A percentile compares a stretch with the other conserved stretches of the same genome.
These are phyloP conservation scores for Stropharia rugosoannulata DNA, from an alignment of 768 basidiomycete species.

Conservation along the genomic window DNA sequence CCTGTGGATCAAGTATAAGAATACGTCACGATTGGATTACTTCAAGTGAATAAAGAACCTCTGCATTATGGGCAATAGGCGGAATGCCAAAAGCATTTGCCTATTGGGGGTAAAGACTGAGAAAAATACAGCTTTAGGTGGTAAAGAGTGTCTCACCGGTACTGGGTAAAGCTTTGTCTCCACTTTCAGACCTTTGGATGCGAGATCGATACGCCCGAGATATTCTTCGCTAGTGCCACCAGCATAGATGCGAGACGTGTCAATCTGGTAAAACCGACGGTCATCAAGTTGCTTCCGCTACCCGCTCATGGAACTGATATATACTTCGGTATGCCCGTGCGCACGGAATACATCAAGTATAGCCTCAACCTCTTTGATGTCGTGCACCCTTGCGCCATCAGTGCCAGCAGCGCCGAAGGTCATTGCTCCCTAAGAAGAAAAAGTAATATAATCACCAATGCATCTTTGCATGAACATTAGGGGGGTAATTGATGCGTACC, in stretches of 20 bases:
- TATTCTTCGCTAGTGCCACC: constrained; percentile 55
- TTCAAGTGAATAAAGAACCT: constrained; percentile 16
- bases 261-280: constrained; percentile 35
- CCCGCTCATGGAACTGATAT: neutral
- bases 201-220: constrained; percentile 52
- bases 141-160: constrained; percentile 15
- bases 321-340: constrained; percentile 54
- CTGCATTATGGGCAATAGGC: constrained; percentile 28
- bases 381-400: constrained; percentile 48
- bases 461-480: neutral
- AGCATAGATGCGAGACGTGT: constrained; percentile 50
- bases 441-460: neutral
- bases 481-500: constrained; percentile 26
- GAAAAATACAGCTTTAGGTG: neutral
- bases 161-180: constrained; percentile 60
- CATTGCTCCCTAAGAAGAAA: constrained; percentile 44
- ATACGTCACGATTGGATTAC: constrained; percentile 26
- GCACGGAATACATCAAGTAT: constrained; percentile 53
- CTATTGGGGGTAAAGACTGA: neutral
- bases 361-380: constrained; percentile 45
- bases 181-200: constrained; percentile 48
- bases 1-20: constrained; percentile 25
- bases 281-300: neutral
- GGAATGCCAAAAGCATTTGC: constrained; percentile 1
- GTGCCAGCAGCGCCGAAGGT: constrained; percentile 51